phyloP scores from a whole-genome alignment of 345 rosid species.

The Eucalyptus marginata region DNA sequence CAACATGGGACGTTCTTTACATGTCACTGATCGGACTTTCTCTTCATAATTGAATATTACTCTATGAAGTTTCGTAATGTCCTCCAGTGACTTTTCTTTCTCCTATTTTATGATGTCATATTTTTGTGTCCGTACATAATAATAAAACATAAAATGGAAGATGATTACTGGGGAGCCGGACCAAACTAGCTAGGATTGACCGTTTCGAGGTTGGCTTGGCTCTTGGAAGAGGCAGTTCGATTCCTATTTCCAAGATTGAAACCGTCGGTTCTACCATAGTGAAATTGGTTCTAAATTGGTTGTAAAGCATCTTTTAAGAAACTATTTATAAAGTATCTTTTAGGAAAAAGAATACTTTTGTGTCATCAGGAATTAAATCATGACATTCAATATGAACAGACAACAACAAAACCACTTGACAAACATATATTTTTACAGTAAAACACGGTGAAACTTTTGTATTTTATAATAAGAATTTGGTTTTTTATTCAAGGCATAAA shows the following conservation, averaged over 20 bases:
- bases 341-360: background rate
- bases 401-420: background rate
- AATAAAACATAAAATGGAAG: background rate
- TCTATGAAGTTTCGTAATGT: background rate
- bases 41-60: background rate
- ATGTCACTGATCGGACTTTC: background rate
- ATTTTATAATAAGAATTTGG: background rate
- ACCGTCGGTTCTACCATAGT: background rate
- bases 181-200: rapidly evolving
- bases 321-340: background rate
- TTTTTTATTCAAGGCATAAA: background rate
- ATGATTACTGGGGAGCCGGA: background rate
- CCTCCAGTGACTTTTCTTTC: background rate
- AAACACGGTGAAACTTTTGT: background rate
- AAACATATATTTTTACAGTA: background rate
- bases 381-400: background rate
- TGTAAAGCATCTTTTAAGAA: background rate
- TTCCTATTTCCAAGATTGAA: background rate
- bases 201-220: background rate
- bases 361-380: background rate
- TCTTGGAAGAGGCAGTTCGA: rapidly evolving
- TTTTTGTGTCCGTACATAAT: background rate
- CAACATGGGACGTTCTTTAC: background rate
- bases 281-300: background rate
- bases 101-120: background rate